Percentiles rank a stretch among this genome's conserved stretches.
phyloP scores from a whole-genome alignment of 2,329 filamentous ascomycete genomes.

The Trichoderma sp. region DNA sequence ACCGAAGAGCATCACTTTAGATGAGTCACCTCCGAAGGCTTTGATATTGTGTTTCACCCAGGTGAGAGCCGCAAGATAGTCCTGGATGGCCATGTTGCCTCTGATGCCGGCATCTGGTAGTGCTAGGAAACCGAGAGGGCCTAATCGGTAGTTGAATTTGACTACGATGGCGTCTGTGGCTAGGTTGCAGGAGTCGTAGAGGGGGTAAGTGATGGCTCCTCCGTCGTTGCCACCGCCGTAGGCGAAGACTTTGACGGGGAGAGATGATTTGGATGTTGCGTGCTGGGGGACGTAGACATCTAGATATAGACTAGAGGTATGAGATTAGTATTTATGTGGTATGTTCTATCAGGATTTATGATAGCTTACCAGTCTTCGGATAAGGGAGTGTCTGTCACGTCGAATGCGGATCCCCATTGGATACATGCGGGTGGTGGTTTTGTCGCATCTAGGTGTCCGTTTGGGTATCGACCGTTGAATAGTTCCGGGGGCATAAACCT shows the following conservation, averaged over 20 bases:
- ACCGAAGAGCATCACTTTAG: not conserved
- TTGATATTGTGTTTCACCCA: not conserved
- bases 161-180: not conserved
- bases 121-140: not conserved
- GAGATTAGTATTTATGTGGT: not conserved
- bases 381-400: not conserved
- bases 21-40: not conserved
- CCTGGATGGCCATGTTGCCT: not conserved
- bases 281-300: not conserved
- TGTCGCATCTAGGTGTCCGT: not conserved
- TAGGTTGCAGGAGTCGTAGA: not conserved
- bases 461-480: not conserved
- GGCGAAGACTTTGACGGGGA: not conserved
- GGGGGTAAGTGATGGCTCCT: not conserved
- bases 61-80: not conserved
- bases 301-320: not conserved
- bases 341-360: not conserved
- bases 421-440: not conserved
- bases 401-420: not conserved
- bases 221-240: not conserved
- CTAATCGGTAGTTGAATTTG: not conserved
- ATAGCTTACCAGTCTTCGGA: not conserved
- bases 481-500: not conserved
- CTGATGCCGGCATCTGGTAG: not conserved
- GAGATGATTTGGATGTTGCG: not conserved